Percentiles rank a stretch among this genome's conserved stretches.
These are phyloP conservation scores for Bisporella sp. DNA, from an alignment of 2,329 filamentous ascomycete genomes.

Conservation along the genomic window DNA sequence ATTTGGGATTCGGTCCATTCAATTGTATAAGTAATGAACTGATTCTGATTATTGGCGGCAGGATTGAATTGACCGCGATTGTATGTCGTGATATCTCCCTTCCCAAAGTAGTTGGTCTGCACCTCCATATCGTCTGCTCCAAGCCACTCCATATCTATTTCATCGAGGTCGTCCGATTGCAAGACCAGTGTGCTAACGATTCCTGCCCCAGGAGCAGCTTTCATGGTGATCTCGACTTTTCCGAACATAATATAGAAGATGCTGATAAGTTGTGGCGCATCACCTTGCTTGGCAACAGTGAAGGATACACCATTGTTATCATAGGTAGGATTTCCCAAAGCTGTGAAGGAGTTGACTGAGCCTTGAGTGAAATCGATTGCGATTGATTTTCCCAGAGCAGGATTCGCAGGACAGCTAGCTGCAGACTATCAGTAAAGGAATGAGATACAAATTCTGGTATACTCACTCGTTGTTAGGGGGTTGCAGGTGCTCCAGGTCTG, in stretches of 20 bases:
- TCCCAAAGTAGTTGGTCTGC: slow-evolving; percentile 97
- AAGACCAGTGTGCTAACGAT: slow-evolving; percentile 92
- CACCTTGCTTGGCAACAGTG: slow-evolving; percentile 69
- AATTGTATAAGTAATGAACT: slow-evolving; percentile 80
- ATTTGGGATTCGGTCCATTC: slow-evolving; percentile 87
- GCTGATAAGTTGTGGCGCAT: slow-evolving; percentile 79
- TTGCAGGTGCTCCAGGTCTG: slow-evolving; percentile 52
- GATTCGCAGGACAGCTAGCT: slow-evolving; percentile 64
- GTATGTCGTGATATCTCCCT: slow-evolving; percentile 78
- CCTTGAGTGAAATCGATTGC: slow-evolving; percentile 78
- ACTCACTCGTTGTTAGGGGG: slow-evolving; percentile 36
- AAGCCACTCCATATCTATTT: slow-evolving; percentile 97
- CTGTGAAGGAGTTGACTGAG: slow-evolving; percentile 69
- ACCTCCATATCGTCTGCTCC: slow-evolving; percentile 69
- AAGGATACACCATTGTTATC: slow-evolving; percentile 71
- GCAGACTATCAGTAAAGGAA: slow-evolving; percentile 15
- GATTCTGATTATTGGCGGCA: slow-evolving; percentile 58
- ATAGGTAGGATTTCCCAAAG: slow-evolving; percentile 66
- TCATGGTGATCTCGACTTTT: slow-evolving; percentile 76
- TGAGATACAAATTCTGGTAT: too few relatives aligned
- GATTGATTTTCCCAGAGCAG: slow-evolving; percentile 77
- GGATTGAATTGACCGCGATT: slow-evolving; percentile 80
- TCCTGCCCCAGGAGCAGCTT: slow-evolving; percentile 78
- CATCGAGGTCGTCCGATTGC: slow-evolving; percentile 85
- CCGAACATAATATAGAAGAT: slow-evolving; percentile 99